Base-by-base conservation (phyloP, 192 early-diverging fungal species). In the Backusella westeae region DNA sequence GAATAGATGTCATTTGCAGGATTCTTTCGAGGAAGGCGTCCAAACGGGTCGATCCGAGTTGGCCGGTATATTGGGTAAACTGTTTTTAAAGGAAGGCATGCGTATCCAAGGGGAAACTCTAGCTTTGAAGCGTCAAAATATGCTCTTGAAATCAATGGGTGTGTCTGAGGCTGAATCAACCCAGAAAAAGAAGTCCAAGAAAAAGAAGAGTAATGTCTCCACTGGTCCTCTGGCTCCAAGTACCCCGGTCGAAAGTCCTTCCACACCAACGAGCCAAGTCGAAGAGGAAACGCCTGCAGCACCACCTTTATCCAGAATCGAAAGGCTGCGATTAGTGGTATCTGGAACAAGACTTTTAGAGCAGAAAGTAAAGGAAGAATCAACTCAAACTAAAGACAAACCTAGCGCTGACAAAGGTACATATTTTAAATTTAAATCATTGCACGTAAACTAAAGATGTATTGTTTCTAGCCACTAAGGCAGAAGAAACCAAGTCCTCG, bases 11-110 rank as follows among this genome's bases (percentile, higher is more conserved):
- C 82, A 89, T 65, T 79, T 94, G n/a, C 78, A 91, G n/a, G 83
- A 90, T 17, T 85, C 90, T 46, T 92, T 89, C 77, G 87, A 87
- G 5, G 89, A 94, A 70, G 93, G 93, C 19, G 80, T 94, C 59
- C 82, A 91, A 56, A 89, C 83, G 0, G 93, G 93, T 21, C 83
- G 92, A 41, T 86, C 88, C 34, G 90, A 91, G 59, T 82, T 94
- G 23, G 90, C 92, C 2, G 93, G 90, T 17, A 88, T 94, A 56
- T 74, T 92, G 6, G 92, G 92, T 23, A 90, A 90, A 73, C 73
- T 91, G 74, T 91, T 93, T 85, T 86, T 94, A 53, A 91, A 91
- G 59, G 93, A 94, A 78, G 93, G 91, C 3, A 89, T 89, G 78
- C 84, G 93, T 14, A 90, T 91, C 1, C 87, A 90, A 67, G 92